Base-by-base conservation (phyloP, 2,329 filamentous ascomycete species). In the Phaeoacremonium minimum region DNA sequence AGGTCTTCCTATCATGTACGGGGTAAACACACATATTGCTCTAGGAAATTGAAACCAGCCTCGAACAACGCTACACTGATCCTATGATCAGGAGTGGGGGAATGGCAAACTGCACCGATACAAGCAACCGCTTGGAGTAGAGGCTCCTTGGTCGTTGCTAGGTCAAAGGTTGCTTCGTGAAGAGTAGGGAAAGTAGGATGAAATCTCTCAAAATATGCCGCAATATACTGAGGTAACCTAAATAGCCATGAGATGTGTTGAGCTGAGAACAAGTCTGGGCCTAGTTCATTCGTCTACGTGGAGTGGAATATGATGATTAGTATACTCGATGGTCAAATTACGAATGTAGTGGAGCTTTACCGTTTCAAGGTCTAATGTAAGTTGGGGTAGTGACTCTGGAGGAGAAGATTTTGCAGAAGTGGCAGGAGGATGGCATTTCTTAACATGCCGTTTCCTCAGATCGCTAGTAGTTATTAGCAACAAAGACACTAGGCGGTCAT, bases 191-290 rank as follows among this genome's bases (percentile, higher is more conserved):
- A 34, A 6, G 38, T 33, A 30, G 38, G 35, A 29, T 41, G 32
- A 30, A 41, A 41, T 13, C 31, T 37, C 6, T 41, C 38, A 22
- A 41, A 41, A 19, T 33, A 41, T 15, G 35, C 35, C 15, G 35
- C 18, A 15, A 41, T 37, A 15, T 37, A 41, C 16, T 41, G 38
- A 6, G 38, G 38, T 13, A 41, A 35, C 28, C 22, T 37, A 12
- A 41, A 41, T 11, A 41, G 17, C 38, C 38, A 41, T 17, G 38
- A 41, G 2, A 41, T 41, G 17, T 41, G 34, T 15, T 36, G 35
- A 4, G 35, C 28, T 13, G 35, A 15, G 35, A 41, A 41, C 9
- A 41, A 9, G 17, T 41, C 32, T 17, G 35, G 29, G 19, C 20
- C 30, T 13, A 15, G 30, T 12, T 18, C 8, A 9, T 9, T n/a